Conservation (phyloP, 805 yeast species). For the Millerago galiae region DNA sequence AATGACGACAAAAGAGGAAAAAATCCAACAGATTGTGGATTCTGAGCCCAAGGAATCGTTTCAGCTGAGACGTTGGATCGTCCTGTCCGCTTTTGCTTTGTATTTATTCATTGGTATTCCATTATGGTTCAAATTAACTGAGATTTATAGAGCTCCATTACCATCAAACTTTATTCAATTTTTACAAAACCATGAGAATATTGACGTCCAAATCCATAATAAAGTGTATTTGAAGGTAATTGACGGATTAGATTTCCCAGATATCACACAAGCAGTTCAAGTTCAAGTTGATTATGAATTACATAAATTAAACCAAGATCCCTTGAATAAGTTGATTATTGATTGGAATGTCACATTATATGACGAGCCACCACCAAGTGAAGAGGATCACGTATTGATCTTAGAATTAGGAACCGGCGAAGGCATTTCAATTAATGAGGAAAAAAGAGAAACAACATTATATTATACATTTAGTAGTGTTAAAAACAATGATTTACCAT, state of each 20-base stretch:
- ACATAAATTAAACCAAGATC: constrained; percentile 12
- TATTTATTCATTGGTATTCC: constrained; percentile 34
- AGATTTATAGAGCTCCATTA: constrained; percentile 34
- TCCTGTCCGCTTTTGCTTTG: constrained; percentile 17
- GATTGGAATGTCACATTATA: constrained; percentile 30
- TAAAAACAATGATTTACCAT: constrained; percentile 57
- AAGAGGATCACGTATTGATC: constrained; percentile 29
- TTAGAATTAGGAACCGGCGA: constrained; percentile 35
- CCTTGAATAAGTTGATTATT: constrained; percentile 22
- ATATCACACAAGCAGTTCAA: constrained; percentile 51
- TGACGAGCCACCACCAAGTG: constrained; percentile 17
- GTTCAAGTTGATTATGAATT: constrained; percentile 39
- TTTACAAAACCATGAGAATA: constrained; percentile 31
- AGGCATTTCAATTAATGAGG: constrained; percentile 38
- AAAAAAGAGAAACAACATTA: constrained; percentile 33
- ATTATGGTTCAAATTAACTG: constrained; percentile 35
- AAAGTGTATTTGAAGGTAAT: constrained; percentile 35
- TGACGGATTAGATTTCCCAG: constrained; percentile 55
- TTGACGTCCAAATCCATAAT: constrained; percentile 36
- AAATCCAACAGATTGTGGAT: constrained; percentile 8
- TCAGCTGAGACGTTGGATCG: constrained; percentile 18
- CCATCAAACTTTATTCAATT: constrained; percentile 31
- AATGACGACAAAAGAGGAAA: constrained; percentile 1
- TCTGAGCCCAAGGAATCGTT: constrained; percentile 18
- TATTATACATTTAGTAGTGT: constrained; percentile 38